phyloP scores from a whole-genome alignment of 768 basidiomycete species.

The Suillus subalutaceus region DNA sequence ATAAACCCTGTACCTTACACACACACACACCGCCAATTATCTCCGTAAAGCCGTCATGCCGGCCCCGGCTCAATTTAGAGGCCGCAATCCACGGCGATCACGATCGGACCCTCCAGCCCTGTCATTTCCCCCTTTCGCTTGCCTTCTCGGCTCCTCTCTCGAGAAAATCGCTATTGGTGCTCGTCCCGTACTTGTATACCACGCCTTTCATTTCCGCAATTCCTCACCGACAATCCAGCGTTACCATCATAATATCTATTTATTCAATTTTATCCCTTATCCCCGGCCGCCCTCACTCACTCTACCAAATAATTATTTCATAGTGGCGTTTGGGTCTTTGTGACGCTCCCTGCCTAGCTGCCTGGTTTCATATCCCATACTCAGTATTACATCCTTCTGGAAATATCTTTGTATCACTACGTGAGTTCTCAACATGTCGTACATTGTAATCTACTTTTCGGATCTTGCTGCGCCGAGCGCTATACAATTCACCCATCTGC shows the following conservation, averaged over 20 bases:
- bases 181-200: no score
- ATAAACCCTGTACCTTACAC: conserved; percentile 5
- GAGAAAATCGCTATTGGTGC: no score
- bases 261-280: neutral
- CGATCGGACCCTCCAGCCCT: conserved; percentile 6
- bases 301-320: no score
- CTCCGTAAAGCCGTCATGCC: conserved; percentile 12
- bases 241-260: no score
- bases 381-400: neutral
- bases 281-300: neutral
- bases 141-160: neutral
- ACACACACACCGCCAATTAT: neutral
- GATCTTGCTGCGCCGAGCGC: no score
- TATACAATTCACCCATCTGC: no score
- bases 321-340: no score
- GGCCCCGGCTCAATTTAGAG: conserved; percentile 12
- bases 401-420: neutral
- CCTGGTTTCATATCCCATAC: neutral
- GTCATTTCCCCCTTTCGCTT: neutral
- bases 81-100: conserved; percentile 7
- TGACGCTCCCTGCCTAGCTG: no score
- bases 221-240: no score
- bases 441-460: neutral
- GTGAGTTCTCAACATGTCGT: no score
- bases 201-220: no score